Evolutionary conservation across 2,329 filamentous ascomycete genomes (phyloP).

Genomic region (Cladosporium sp.): DNA sequence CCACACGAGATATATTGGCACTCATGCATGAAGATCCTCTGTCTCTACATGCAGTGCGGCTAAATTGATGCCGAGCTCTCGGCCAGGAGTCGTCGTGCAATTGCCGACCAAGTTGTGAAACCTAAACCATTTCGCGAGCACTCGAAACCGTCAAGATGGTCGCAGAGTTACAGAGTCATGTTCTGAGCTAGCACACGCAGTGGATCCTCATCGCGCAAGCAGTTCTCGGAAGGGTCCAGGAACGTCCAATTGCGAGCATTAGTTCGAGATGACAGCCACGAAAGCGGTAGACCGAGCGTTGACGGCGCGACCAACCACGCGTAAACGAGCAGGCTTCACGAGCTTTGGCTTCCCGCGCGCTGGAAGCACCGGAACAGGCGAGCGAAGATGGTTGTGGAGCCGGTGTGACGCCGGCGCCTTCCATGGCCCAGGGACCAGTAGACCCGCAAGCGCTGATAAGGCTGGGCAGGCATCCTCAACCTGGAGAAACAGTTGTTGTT

Average conservation of each 20-base stretch:
- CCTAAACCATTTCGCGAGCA: too few species aligned
- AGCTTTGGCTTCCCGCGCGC: background rate
- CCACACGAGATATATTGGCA: too few species aligned
- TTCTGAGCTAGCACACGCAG: background rate
- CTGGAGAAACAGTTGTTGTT: slow-evolving; percentile 11
- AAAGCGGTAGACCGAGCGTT: background rate
- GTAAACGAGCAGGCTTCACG: background rate
- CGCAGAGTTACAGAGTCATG: slow-evolving; percentile 7
- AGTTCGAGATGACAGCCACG: background rate
- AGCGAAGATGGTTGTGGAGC: slow-evolving; percentile 6
- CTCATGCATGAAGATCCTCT: too few species aligned
- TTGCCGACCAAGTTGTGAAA: too few species aligned
- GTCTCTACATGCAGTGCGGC: too few species aligned
- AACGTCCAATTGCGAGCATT: background rate
- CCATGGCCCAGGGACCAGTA: background rate
- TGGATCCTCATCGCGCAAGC: slow-evolving; percentile 10
- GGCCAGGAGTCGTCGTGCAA: too few species aligned
- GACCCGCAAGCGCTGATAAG: slow-evolving; percentile 4
- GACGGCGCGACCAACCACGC: background rate
- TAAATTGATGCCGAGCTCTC: too few species aligned
- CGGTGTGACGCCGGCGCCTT: slow-evolving; percentile 11
- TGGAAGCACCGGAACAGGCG: slow-evolving; percentile 2
- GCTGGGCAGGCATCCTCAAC: slow-evolving; percentile 5
- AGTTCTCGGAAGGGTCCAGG: background rate
- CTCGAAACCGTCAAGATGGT: background rate